Evolutionary conservation across 495 filamentous ascomycete genomes (phyloP).

Genomic region (Neurospora cerealis): DNA sequence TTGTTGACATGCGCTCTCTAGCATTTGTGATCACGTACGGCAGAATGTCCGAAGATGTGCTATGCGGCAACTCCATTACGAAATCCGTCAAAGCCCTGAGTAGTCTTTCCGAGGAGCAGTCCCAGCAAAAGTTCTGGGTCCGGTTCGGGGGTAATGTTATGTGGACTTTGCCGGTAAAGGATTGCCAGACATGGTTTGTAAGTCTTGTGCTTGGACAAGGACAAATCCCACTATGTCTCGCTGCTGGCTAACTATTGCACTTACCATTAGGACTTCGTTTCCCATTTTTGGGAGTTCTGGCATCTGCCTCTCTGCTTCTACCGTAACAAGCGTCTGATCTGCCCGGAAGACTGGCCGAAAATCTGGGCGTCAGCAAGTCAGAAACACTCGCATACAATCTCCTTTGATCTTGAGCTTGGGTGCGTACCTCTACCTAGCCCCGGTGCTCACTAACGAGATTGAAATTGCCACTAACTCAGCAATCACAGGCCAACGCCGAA

Average conservation of each 20-base stretch:
- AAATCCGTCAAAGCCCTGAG: not conserved
- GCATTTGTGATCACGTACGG: conserved; percentile 20
- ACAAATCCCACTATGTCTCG: not conserved
- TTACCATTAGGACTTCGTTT: conserved; percentile 14
- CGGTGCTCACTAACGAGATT: not conserved
- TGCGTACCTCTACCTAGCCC: not conserved
- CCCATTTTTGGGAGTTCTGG: conserved; percentile 29
- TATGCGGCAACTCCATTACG: conserved; percentile 10
- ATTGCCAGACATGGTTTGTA: conserved; percentile 31
- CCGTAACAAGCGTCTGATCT: conserved; percentile 11
- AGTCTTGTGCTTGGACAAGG: not conserved
- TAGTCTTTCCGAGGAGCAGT: not conserved
- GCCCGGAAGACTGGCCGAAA: conserved; percentile 18
- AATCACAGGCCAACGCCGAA: not conserved
- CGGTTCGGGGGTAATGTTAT: conserved; percentile 1
- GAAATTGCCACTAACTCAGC: not conserved
- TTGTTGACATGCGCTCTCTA: not conserved
- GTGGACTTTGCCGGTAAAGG: conserved; percentile 13
- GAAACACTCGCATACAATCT: not conserved
- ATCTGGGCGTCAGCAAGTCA: conserved; percentile 7
- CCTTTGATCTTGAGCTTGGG: not conserved
- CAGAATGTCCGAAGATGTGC: conserved; percentile 7
- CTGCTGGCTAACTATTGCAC: not conserved
- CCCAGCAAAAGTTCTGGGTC: conserved; percentile 1
- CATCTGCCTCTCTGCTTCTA: conserved; percentile 16